Conservation (phyloP, 495 filamentous ascomycete species). For the Penicillium pancosmium region DNA sequence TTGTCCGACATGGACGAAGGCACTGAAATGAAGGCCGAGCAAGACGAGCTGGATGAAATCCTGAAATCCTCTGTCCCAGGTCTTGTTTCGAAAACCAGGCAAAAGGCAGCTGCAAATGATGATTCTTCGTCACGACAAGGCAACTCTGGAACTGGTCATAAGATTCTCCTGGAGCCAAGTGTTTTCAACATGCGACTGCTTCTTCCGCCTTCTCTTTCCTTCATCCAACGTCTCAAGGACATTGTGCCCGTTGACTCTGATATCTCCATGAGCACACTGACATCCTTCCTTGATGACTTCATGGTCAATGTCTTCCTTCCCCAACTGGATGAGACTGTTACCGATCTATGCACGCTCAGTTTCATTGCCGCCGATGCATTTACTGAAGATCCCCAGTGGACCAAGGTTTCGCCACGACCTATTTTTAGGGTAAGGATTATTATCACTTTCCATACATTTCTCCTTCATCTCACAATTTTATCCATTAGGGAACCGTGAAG, state of each 20-base stretch:
- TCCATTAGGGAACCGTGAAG: constrained; percentile 69
- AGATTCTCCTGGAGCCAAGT: constrained; percentile 89
- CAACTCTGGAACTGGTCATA: constrained; percentile 70
- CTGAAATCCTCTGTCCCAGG: constrained; percentile 90
- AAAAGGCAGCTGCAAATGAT: constrained; percentile 40
- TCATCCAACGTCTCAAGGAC: constrained; percentile 86
- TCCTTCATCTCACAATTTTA: constrained; percentile 6
- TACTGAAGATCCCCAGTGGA: constrained; percentile 83
- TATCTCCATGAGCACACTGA: constrained; percentile 82
- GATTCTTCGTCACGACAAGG: constrained; percentile 39
- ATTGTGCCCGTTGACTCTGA: constrained; percentile 86
- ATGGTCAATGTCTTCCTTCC: constrained; percentile 97
- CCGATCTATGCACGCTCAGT: constrained; percentile 79
- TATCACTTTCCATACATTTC: not conserved
- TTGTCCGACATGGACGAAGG: constrained; percentile 80
- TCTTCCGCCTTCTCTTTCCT: constrained; percentile 89
- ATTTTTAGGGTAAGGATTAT: constrained; percentile 69
- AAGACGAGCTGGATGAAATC: constrained; percentile 88
- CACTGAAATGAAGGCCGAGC: constrained; percentile 73
- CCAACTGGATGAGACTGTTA: constrained; percentile 92
- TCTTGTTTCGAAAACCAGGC: constrained; percentile 77
- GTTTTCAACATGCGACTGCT: constrained; percentile 97
- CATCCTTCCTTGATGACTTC: constrained; percentile 97
- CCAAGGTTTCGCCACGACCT: constrained; percentile 71
- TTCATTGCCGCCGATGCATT: constrained; percentile 87